Evolutionary conservation across 2,329 filamentous ascomycete genomes (phyloP).

Genomic region (Torrubiella hemipterigena): DNA sequence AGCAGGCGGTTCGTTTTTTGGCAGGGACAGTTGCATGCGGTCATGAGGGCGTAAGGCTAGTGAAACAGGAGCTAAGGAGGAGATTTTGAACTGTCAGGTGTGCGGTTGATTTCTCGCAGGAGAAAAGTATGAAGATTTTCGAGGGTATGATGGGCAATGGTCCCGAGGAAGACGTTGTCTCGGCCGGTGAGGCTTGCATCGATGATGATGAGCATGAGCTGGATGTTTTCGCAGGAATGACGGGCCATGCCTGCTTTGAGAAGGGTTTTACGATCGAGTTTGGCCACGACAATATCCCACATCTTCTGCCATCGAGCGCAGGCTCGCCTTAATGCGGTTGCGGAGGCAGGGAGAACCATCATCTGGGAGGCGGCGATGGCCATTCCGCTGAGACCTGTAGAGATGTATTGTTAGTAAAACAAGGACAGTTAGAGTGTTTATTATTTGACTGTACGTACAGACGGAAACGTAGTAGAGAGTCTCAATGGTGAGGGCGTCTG

Average conservation of each 20-base stretch:
- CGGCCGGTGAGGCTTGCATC: conserved; percentile 1
- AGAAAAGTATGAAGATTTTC: too few species aligned
- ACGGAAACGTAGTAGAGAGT: background rate
- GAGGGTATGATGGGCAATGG: too few species aligned
- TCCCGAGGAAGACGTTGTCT: too few species aligned
- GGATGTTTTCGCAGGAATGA: conserved; percentile 2
- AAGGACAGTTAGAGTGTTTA: too few species aligned
- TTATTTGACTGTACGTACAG: too few species aligned
- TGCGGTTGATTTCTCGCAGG: too few species aligned
- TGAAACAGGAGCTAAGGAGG: too few species aligned
- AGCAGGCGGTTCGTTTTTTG: too few species aligned
- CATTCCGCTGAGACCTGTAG: conserved; percentile 6
- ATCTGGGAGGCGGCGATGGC: conserved; percentile 8
- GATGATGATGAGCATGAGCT: conserved; percentile 1
- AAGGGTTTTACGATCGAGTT: background rate
- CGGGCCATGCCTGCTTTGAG: conserved; percentile 3
- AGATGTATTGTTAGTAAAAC: too few species aligned
- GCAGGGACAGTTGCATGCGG: too few species aligned
- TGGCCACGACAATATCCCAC: conserved; percentile 6
- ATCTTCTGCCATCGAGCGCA: conserved; percentile 11
- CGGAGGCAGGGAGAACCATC: conserved; percentile 6
- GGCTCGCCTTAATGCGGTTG: conserved; percentile 7
- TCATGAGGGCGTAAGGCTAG: too few species aligned
- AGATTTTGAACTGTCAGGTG: too few species aligned
- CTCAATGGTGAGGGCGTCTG: background rate